Evolutionary conservation across 2,329 filamentous ascomycete species (phyloP), one percentile per base, ranked within the genome.

Genomic region (Sclerotinia subarctica): DNA sequence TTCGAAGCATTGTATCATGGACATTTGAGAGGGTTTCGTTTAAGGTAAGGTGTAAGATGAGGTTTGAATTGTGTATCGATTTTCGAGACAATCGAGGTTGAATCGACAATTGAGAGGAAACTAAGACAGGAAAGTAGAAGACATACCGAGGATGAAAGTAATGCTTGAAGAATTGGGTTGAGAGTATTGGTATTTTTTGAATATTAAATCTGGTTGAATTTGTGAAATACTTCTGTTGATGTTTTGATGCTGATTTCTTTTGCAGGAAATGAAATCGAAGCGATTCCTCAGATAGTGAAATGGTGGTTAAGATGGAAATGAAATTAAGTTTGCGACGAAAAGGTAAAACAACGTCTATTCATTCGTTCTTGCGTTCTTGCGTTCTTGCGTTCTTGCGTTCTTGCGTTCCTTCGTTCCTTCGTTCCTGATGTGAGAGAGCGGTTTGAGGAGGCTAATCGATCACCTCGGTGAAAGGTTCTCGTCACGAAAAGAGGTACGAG

Each of bases 111-210:
- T 29, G 26, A 69, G 54, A 56, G 58, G 63, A 32, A 58, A 51
- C 66, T 68, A 47, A 46, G 51, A 46, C 38, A 26, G n/a, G 44
- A 65, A 60, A 68, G 47, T 32, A 58, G 53, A 66, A 66, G 58
- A 62, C 70, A 56, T 72, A 72, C 70, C 70, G 54, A 53, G 54
- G 38, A 52, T 58, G 57, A 65, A 62, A 64, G 54, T 62, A 52
- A 57, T 54, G 42, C 46, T 60, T 35, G 38, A 57, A 19, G 58
- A 35, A 8, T 51, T 54, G 17, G 49, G 15, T n/a, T 63, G 67
- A 44, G 56, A n/a, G 47, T 49, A 56, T 62, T 32, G 19, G 44
- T 66, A 59, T 53, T 49, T 59, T 58, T 58, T 57, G 38, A 24
- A 47, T 29, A 47, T 57, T 58, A 32, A 47, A 57, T 66, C 19